These are phyloP conservation scores for Pseudogymnoascus sp. DNA, from an alignment of 2,329 filamentous ascomycete species.

Conservation along the genomic window DNA sequence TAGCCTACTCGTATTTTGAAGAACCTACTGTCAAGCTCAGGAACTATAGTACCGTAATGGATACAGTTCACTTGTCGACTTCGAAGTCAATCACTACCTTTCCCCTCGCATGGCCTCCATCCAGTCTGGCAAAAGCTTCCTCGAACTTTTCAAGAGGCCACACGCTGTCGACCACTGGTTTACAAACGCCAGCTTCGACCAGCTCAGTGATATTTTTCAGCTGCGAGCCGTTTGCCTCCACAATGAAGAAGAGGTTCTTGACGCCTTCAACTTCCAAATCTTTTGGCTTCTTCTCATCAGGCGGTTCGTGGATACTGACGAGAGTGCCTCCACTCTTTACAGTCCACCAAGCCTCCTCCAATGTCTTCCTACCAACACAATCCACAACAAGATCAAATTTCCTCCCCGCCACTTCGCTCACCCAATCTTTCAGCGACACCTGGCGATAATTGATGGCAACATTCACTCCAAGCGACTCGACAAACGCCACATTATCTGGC, in stretches of 20 bases:
- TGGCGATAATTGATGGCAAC: conserved; percentile 38
- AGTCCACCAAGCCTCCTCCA: conserved; percentile 39
- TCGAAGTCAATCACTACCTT: conserved; percentile 37
- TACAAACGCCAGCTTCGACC: conserved; percentile 35
- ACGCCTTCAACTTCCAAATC: conserved; percentile 28
- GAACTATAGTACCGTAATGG: not conserved
- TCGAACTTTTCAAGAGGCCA: conserved; percentile 36
- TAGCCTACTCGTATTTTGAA: not conserved
- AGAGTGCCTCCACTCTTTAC: conserved; percentile 34
- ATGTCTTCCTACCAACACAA: conserved; percentile 36
- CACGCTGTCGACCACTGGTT: conserved; percentile 36
- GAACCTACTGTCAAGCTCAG: not conserved
- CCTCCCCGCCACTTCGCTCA: conserved; percentile 21
- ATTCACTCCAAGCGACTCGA: conserved; percentile 36
- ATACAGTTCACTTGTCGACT: conserved; percentile 11
- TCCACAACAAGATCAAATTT: conserved; percentile 41
- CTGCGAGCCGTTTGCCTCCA: conserved; percentile 34
- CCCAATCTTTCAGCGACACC: conserved; percentile 31
- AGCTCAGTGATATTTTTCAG: conserved; percentile 34
- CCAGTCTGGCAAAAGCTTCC: conserved; percentile 35
- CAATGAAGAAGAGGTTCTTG: conserved; percentile 37
- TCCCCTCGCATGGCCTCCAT: conserved; percentile 36
- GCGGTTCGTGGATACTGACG: conserved; percentile 37
- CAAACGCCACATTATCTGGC: conserved; percentile 34
- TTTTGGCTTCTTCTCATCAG: conserved; percentile 29